A percentile compares a stretch with the other conserved stretches of the same genome.
Evolutionary conservation across 2,329 filamentous ascomycete species (phyloP).

Genomic region (Colletotrichum caudatum): DNA sequence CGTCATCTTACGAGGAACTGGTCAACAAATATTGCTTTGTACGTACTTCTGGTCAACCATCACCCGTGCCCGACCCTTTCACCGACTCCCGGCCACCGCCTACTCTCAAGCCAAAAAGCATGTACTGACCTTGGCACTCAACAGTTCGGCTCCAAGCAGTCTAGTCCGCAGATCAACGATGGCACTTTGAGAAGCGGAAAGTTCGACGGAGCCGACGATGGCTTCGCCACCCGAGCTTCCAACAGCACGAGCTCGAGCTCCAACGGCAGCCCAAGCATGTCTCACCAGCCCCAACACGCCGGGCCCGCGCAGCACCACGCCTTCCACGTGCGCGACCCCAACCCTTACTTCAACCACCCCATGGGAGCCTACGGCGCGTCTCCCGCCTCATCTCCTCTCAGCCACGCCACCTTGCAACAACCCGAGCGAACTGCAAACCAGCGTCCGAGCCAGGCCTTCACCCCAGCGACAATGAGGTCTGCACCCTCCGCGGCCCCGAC

Average conservation of each 20-base stretch:
- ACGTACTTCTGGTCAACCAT: conserved; percentile 71
- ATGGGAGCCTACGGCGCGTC: conserved; percentile 50
- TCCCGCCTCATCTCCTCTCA: conserved; percentile 51
- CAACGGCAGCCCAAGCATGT: conserved; percentile 54
- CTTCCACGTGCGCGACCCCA: conserved; percentile 45
- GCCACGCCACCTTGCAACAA: conserved; percentile 42
- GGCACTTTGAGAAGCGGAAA: conserved; percentile 58
- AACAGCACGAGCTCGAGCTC: conserved; percentile 54
- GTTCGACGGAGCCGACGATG: conserved; percentile 58
- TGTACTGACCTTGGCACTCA: conserved; percentile 55
- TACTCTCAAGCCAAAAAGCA: conserved; percentile 43
- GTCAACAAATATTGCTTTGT: conserved; percentile 99
- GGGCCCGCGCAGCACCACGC: conserved; percentile 58
- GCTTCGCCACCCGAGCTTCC: conserved; percentile 48
- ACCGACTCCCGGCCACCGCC: conserved; percentile 39
- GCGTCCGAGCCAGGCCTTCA: conserved; percentile 48
- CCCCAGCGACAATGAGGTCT: conserved; percentile 53
- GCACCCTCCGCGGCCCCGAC: conserved; percentile 60
- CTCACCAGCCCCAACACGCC: conserved; percentile 51
- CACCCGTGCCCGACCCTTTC: conserved; percentile 44
- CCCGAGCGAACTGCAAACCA: conserved; percentile 48
- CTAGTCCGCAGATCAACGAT: conserved; percentile 63
- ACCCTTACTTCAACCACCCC: conserved; percentile 40
- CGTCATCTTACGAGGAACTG: conserved; percentile 93
- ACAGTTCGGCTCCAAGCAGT: conserved; percentile 73